Conservation (phyloP, 331 rosid species). For the Rosa hybrid region DNA sequence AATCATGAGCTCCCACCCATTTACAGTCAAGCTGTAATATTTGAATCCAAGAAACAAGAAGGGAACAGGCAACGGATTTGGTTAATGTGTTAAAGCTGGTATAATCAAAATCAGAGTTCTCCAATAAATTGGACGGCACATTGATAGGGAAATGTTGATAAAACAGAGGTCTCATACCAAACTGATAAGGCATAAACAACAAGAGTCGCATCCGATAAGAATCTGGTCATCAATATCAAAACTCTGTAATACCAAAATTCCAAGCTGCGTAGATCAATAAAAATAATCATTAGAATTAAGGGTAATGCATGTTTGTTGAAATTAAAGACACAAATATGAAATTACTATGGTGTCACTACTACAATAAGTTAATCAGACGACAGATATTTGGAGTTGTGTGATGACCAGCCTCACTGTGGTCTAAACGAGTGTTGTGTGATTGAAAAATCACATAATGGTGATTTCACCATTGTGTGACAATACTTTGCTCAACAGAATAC, state of each 20-base stretch:
- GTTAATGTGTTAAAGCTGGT: neutral
- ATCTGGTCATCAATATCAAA: slow-evolving; percentile 66
- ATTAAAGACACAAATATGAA: neutral
- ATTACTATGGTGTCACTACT: too few relatives aligned
- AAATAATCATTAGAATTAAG: neutral
- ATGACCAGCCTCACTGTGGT: too few relatives aligned
- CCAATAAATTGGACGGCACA: neutral
- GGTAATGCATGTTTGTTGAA: neutral
- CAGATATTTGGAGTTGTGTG: too few relatives aligned
- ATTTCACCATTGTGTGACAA: too few relatives aligned
- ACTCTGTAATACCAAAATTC: slow-evolving; percentile 82
- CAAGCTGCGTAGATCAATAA: slow-evolving; percentile 40
- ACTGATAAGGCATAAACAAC: slow-evolving; percentile 71
- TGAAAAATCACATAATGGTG: too few relatives aligned
- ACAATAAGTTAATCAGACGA: too few relatives aligned
- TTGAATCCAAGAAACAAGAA: neutral
- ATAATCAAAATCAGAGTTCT: neutral
- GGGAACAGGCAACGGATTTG: neutral
- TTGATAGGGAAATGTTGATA: neutral
- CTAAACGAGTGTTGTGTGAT: too few relatives aligned
- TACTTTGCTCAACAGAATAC: too few relatives aligned
- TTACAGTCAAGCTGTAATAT: slow-evolving; percentile 65
- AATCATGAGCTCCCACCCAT: slow-evolving; percentile 88
- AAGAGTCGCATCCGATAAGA: slow-evolving; percentile 55
- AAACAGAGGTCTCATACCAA: slow-evolving; percentile 36